Evolutionary conservation across 2,329 filamentous ascomycete species (phyloP), one percentile per base, ranked within the genome.

Genomic region (Plenodomus tracheiphilus): DNA sequence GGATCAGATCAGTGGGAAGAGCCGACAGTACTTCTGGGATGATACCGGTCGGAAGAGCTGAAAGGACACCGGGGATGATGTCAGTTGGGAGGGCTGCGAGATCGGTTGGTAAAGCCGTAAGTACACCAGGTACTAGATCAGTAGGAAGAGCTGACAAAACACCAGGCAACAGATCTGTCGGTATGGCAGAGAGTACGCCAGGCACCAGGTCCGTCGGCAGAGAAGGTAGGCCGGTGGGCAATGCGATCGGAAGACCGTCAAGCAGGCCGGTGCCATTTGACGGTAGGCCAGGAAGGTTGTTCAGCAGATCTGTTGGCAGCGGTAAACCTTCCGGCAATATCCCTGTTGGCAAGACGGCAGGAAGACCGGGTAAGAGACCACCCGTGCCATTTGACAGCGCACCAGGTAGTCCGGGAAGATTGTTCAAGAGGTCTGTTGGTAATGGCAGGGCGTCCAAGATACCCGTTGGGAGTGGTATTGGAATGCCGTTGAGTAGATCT

Each of bases 391-490:
- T n/a, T n/a, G n/a, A n/a, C n/a, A n/a, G n/a, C n/a, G n/a, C n/a
- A n/a, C n/a, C n/a, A 35, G 17, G 16, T n/a, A 28, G 28, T 18
- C 17, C 41, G 36, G 20, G 41, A 7, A 43, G 28, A 35, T 19
- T 13, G 21, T 6, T 36, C 6, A n/a, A 15, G 5, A 36, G 34
- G n/a, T 36, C 34, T 7, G 34, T 36, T 5, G 34, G 34, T 5
- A 36, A n/a, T 37, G 35, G 16, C 16, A 17, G 36, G 36, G 30
- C 35, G 18, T 17, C 25, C 49, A 54, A 44, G 10, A 34, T 35
- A 25, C 46, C 41, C 22, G n/a, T 17, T 34, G 18, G 16, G 22
- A 37, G 6, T 15, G 28, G 28, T 32, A 32, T 15, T 6, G 37
- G 37, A 9, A 39, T 17, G 4, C 13, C 18, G 17, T 15, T 21